These are phyloP conservation scores for Rhamnella rubrinervis DNA, from an alignment of 331 rosid species.

Conservation along the genomic window DNA sequence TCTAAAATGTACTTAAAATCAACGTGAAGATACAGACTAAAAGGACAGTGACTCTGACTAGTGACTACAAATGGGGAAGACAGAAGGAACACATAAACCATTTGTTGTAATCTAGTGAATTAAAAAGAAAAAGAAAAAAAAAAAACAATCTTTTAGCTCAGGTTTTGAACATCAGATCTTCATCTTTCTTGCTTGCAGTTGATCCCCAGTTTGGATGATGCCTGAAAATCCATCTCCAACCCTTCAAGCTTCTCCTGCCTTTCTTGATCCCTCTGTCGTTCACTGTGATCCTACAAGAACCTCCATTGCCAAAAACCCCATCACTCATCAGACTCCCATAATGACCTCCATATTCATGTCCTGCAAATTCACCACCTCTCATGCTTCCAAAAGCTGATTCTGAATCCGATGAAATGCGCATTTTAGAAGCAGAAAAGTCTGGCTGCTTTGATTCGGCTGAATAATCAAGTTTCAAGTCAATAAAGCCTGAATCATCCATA, in stretches of 20 bases:
- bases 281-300: conserved; percentile 83
- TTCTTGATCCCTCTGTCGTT: conserved; percentile 72
- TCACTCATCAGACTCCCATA: conserved; percentile 31
- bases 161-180: conserved; percentile 56
- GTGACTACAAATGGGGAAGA: conserved; percentile 2
- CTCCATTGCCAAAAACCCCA: conserved; percentile 49
- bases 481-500: conserved; percentile 81
- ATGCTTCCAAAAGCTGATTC: conserved; percentile 59
- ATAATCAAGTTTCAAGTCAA: conserved; percentile 86
- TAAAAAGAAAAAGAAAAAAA: neutral
- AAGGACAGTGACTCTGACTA: conserved; percentile 8
- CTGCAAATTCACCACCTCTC: conserved; percentile 42
- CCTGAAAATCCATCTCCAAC: conserved; percentile 90
- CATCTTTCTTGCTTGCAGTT: conserved; percentile 55
- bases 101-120: conserved; percentile 36
- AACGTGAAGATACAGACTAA: conserved; percentile 16
- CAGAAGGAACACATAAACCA: conserved; percentile 6
- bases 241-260: conserved; percentile 75
- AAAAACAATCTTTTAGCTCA: conserved; percentile 32
- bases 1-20: conserved; percentile 27
- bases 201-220: conserved; percentile 57
- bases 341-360: conserved; percentile 36
- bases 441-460: conserved; percentile 55
- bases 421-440: conserved; percentile 42
- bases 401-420: conserved; percentile 26